Conservation (phyloP, 1,139 yeast species). For the Chernovozyma sophiae-reginae region DNA sequence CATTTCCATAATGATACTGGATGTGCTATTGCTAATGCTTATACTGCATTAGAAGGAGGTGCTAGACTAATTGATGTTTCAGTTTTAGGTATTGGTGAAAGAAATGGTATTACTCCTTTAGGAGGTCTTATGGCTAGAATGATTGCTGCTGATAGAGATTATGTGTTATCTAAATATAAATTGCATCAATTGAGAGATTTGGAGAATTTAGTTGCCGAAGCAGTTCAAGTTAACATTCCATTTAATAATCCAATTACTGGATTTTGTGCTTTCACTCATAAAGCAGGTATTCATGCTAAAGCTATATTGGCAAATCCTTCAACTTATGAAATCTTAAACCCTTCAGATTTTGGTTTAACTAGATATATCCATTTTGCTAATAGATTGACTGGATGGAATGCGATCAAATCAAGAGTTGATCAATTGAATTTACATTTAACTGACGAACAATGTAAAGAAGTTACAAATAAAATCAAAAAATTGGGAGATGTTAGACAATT, state of each 20-base stretch:
- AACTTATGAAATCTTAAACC: constrained; percentile 54
- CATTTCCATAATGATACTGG: constrained; percentile 63
- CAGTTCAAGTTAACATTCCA: constrained; percentile 55
- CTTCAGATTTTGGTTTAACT: constrained; percentile 54
- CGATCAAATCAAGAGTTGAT: constrained; percentile 45
- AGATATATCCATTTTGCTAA: constrained; percentile 58
- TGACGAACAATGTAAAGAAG: constrained; percentile 55
- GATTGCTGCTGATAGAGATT: constrained; percentile 58
- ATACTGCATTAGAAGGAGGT: constrained; percentile 60
- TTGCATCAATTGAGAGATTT: constrained; percentile 51
- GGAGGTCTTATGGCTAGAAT: constrained; percentile 63
- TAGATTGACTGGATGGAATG: constrained; percentile 56
- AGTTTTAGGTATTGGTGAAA: constrained; percentile 57
- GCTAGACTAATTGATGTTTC: constrained; percentile 55
- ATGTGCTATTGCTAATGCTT: constrained; percentile 59
- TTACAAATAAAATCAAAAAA: constrained; percentile 49
- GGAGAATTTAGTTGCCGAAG: constrained; percentile 55
- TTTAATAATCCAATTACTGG: constrained; percentile 61
- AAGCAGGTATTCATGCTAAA: constrained; percentile 61
- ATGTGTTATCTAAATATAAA: constrained; percentile 53
- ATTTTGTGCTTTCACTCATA: constrained; percentile 60
- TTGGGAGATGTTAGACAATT: constrained; percentile 54
- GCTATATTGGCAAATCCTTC: constrained; percentile 60
- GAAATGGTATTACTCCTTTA: constrained; percentile 58
- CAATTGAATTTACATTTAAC: constrained; percentile 46